Evolutionary conservation across 805 yeast genomes (phyloP).

Genomic region (Wickerhamiella lipophila): DNA sequence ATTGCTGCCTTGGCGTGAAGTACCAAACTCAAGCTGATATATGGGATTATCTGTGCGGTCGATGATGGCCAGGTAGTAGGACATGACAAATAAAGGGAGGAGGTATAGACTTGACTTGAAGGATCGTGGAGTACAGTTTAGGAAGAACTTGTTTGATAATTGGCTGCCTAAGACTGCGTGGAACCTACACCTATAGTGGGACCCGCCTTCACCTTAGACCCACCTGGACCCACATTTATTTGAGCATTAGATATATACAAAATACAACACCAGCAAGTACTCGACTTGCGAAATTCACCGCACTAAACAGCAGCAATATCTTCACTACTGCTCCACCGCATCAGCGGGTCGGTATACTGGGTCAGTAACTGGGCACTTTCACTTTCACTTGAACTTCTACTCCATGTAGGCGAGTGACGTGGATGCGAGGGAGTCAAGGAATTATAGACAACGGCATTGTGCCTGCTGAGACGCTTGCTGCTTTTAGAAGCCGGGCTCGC

Average conservation of each 20-base stretch:
- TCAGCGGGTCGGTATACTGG: neutral
- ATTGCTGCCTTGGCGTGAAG: slow-evolving; percentile 52
- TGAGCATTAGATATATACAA: too few relatives aligned
- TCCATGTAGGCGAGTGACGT: neutral
- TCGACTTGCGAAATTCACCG: too few relatives aligned
- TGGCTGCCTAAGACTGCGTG: too few relatives aligned
- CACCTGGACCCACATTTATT: too few relatives aligned
- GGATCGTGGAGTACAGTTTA: too few relatives aligned
- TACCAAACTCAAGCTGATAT: slow-evolving; percentile 76
- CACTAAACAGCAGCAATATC: neutral
- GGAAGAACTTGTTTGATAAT: too few relatives aligned
- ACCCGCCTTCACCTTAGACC: too few relatives aligned
- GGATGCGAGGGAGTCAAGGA: slow-evolving; percentile 5
- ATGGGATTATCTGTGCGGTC: slow-evolving; percentile 79
- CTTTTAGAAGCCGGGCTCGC: neutral
- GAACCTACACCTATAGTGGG: too few relatives aligned
- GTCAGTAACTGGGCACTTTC: neutral
- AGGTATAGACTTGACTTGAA: neutral
- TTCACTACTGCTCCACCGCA: neutral
- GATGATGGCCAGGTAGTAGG: slow-evolving; percentile 79
- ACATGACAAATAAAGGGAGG: slow-evolving; percentile 31
- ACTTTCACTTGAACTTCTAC: neutral
- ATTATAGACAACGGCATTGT: slow-evolving; percentile 2
- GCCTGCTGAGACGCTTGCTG: neutral
- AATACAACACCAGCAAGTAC: too few relatives aligned